These are phyloP conservation scores for Sclerotinia sclerotiorum DNA, from an alignment of 2,329 filamentous ascomycete species.

Conservation along the genomic window DNA sequence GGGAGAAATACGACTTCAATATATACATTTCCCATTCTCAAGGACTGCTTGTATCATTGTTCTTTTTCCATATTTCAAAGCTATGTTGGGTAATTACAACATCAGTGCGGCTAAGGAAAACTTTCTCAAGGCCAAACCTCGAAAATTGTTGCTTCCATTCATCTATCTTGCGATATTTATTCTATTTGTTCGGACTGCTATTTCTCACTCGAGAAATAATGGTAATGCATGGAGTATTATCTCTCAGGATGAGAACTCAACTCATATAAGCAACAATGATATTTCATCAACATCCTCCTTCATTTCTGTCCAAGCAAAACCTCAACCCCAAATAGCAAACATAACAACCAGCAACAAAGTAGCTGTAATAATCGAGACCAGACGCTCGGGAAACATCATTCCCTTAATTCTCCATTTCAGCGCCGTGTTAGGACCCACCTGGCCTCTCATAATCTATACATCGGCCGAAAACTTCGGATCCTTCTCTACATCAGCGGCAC, in stretches of 20 bases:
- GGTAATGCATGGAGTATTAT: neutral
- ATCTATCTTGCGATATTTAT: constrained; percentile 15
- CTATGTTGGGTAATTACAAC: constrained; percentile 15
- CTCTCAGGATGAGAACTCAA: neutral
- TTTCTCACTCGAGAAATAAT: constrained; percentile 3
- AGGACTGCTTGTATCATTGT: neutral
- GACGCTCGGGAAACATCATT: constrained; percentile 39
- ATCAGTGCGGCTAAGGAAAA: constrained; percentile 15
- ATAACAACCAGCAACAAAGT: constrained; percentile 37
- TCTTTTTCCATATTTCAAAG: neutral
- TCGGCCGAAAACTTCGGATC: constrained; percentile 33
- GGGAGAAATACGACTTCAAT: neutral
- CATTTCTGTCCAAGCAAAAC: neutral
- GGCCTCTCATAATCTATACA: constrained; percentile 49
- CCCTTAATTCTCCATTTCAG: constrained; percentile 45
- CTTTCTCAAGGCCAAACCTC: constrained; percentile 20
- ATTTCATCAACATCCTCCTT: neutral
- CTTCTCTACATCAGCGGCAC: constrained; percentile 42
- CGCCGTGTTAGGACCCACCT: constrained; percentile 45
- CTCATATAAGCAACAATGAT: neutral
- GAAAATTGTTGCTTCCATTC: constrained; percentile 15
- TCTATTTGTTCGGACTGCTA: constrained; percentile 12
- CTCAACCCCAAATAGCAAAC: constrained; percentile 27
- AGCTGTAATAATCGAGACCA: constrained; percentile 45
- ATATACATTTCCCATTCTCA: neutral